Conservation (phyloP, 1,284 basidiomycete genomes). For the Tilletia walkeri region DNA sequence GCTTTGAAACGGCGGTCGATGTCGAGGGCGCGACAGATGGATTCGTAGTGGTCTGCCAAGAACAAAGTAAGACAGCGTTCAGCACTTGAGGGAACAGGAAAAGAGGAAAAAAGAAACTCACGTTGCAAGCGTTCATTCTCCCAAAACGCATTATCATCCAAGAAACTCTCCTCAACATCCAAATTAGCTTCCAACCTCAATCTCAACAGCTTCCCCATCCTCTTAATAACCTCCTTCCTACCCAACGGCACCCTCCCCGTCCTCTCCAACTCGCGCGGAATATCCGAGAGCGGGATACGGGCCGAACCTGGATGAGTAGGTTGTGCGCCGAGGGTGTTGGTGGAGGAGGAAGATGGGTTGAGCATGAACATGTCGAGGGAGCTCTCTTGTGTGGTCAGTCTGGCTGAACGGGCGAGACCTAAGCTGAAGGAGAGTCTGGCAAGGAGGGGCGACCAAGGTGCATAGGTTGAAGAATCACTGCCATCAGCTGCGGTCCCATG, state of each 20-base stretch:
- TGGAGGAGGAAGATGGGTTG: constrained; percentile 12
- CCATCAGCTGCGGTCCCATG: too few relatives aligned
- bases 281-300: constrained; percentile 26
- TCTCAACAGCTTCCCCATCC: constrained; percentile 49
- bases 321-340: neutral
- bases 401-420: constrained; percentile 50
- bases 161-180: constrained; percentile 46
- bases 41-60: constrained; percentile 42
- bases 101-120: too few relatives aligned
- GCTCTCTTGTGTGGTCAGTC: constrained; percentile 48
- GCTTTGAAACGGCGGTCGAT: constrained; percentile 46
- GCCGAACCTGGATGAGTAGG: neutral
- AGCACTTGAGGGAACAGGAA: too few relatives aligned
- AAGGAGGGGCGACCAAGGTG: constrained; percentile 40
- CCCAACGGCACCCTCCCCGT: constrained; percentile 46
- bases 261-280: constrained; percentile 41
- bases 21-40: constrained; percentile 48
- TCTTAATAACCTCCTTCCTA: constrained; percentile 47
- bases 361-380: constrained; percentile 39
- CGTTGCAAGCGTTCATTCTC: constrained; percentile 46
- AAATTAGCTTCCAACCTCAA: constrained; percentile 48
- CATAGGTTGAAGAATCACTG: neutral
- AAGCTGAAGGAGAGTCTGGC: constrained; percentile 51
- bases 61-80: neutral
- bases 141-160: constrained; percentile 55